Base-by-base conservation (phyloP, 148 eudicot species). In the Diospyros lotus region DNA sequence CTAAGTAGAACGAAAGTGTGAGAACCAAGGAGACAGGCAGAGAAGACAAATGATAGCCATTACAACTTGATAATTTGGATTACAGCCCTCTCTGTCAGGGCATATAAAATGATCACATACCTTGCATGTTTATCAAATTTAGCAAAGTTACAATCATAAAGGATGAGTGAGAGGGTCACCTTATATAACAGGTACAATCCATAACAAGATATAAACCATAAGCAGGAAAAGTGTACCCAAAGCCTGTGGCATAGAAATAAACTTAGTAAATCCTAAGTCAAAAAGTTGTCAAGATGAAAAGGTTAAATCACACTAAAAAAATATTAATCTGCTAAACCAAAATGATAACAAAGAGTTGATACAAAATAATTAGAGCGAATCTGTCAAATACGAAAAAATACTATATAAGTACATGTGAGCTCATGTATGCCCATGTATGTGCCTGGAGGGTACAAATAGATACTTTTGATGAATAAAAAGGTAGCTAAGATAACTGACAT, bases 161-260 rank as follows among this genome's bases (percentile, higher is more conserved):
- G 74, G 48, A 45, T 6, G 69, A 67, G 73, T 51, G 68, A 73
- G 77, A 55, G 64, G 28, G 62, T 73, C 80, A 93, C 98, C 98
- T 93, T 86, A 77, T 94, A 77, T 63, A 94, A 81, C 46, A 90
- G 86, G 89, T 86, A 94, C 74, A 91, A 58, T 70, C 89, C 98
- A 78, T 87, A 91, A 42, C 83, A 71, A 56, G 98, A 90, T 64
- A 90, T 82, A 67, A 94, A 75, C 83, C 92, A 94, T 69, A 94
- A 91, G 91, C 93, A 94, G 59, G 83, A 77, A 80, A 87, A 91
- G 75, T 94, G 97, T 82, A 90, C 90, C 98, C 98, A 94, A 65
- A 94, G 86, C 97, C 98, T 94, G 98, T 77, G 51, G 71, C 82
- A 80, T 39, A 77, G 55, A 51, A 45, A 59, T 11, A 28, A 13